These are phyloP conservation scores for Melastoma malabathricum DNA, from an alignment of 345 rosid genomes.

Conservation along the genomic window DNA sequence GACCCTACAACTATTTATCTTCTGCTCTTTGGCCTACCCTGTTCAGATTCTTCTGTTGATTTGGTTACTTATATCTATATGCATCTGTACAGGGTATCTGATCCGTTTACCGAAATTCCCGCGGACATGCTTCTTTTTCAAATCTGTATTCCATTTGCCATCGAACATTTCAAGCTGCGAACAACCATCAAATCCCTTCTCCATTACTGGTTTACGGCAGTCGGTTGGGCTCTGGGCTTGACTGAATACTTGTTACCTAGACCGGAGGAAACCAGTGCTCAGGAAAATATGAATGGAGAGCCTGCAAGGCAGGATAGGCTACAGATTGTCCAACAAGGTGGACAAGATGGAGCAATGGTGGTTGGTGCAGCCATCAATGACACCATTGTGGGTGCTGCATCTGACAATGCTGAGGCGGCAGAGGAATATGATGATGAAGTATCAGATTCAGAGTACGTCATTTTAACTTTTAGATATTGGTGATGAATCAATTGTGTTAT, in stretches of 20 bases:
- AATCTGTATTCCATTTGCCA: conserved; percentile 94
- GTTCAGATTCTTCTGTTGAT: conserved; percentile 4
- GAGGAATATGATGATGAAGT: conserved; percentile 81
- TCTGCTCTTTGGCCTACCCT: conserved; percentile 1
- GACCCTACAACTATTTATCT: conserved; percentile 9
- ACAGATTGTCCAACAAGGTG: conserved; percentile 39
- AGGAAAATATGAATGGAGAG: conserved; percentile 63
- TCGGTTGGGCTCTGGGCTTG: conserved; percentile 88
- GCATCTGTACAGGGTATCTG: conserved; percentile 61
- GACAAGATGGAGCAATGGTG: conserved; percentile 44
- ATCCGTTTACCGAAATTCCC: conserved; percentile 97
- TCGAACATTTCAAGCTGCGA: conserved; percentile 84
- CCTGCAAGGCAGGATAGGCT: conserved; percentile 63
- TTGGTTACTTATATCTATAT: background rate
- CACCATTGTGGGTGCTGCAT: conserved; percentile 28
- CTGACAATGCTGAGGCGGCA: conserved; percentile 22
- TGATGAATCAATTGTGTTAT: background rate
- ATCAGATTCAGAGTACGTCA: conserved; percentile 77
- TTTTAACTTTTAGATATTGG: too few species aligned
- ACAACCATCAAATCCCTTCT: conserved; percentile 81
- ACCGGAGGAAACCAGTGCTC: conserved; percentile 65
- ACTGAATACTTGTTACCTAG: conserved; percentile 75
- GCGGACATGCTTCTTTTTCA: conserved; percentile 97
- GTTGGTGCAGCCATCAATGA: conserved; percentile 43
- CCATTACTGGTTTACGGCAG: conserved; percentile 81